These are phyloP conservation scores for Venturia asperata DNA, from an alignment of 2,329 filamentous ascomycete genomes.

Conservation along the genomic window DNA sequence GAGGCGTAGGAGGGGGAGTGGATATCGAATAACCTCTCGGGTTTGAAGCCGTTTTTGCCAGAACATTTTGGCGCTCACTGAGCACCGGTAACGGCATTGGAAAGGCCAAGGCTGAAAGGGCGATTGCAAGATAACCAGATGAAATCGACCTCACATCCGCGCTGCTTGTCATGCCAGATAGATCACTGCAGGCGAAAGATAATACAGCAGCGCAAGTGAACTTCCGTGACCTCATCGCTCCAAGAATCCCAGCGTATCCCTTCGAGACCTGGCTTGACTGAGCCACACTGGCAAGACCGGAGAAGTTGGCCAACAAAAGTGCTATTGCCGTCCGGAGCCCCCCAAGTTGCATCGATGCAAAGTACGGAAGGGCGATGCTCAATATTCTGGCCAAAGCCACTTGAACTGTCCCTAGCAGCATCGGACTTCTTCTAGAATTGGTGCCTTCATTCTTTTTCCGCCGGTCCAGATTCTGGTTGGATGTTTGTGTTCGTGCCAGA, in stretches of 20 bases:
- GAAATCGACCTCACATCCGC: background rate
- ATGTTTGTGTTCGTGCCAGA: slow-evolving; percentile 30
- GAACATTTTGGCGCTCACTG: background rate
- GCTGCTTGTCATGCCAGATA: background rate
- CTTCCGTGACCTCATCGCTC: background rate
- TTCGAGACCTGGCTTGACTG: background rate
- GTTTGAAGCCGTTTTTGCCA: slow-evolving; percentile 17
- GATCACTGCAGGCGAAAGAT: slow-evolving; percentile 7
- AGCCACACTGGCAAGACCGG: slow-evolving; percentile 33
- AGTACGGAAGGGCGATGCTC: slow-evolving; percentile 47
- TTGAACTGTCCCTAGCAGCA: background rate
- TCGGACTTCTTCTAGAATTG: slow-evolving; percentile 23
- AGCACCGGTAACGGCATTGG: slow-evolving; percentile 15
- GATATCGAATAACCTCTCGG: slow-evolving; percentile 22
- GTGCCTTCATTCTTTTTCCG: slow-evolving; percentile 12
- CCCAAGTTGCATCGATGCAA: slow-evolving; percentile 49
- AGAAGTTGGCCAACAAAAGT: slow-evolving; percentile 41
- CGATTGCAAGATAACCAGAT: slow-evolving; percentile 17
- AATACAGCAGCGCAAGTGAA: slow-evolving; percentile 10
- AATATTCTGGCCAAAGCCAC: slow-evolving; percentile 25
- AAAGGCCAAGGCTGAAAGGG: slow-evolving; percentile 10
- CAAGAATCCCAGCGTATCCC: background rate
- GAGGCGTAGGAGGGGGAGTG: slow-evolving; percentile 12
- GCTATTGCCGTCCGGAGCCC: slow-evolving; percentile 47
- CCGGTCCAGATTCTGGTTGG: slow-evolving; percentile 25